Percentiles rank a stretch among this genome's conserved stretches.
phyloP scores from a whole-genome alignment of 2,329 filamentous ascomycete genomes.

The Lecanicillium sp. region DNA sequence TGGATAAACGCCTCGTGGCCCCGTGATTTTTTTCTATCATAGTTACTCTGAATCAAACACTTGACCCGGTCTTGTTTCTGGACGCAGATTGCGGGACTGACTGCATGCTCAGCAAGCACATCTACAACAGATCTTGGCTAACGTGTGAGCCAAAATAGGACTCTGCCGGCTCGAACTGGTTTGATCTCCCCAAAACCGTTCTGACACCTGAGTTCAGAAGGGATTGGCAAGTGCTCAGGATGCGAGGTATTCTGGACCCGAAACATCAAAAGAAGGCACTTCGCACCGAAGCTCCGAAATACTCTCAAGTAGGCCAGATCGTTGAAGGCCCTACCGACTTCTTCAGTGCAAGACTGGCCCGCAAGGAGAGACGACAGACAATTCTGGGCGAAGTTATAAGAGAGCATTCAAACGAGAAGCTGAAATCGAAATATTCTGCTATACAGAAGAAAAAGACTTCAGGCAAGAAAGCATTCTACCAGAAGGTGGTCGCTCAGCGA shows the following conservation, averaged over 20 bases:
- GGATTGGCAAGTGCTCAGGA: constrained; percentile 82
- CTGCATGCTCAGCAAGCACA: neutral
- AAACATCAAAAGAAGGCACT: constrained; percentile 91
- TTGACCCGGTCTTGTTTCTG: neutral
- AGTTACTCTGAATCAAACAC: constrained; percentile 63
- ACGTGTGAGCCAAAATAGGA: constrained; percentile 23
- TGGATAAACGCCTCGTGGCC: constrained; percentile 49
- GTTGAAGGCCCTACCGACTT: constrained; percentile 86
- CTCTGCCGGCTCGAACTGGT: constrained; percentile 79
- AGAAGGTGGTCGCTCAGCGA: constrained; percentile 56
- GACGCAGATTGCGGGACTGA: neutral
- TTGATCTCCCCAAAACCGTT: constrained; percentile 76
- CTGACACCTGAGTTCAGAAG: constrained; percentile 80
- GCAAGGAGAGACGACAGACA: constrained; percentile 81
- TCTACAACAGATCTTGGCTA: neutral
- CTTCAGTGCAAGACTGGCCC: constrained; percentile 71
- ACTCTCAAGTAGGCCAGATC: constrained; percentile 82
- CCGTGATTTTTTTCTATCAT: constrained; percentile 55
- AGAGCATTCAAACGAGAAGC: constrained; percentile 51
- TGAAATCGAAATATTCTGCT: constrained; percentile 81
- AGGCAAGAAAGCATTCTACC: constrained; percentile 87
- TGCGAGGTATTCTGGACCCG: constrained; percentile 82
- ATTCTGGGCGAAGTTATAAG: constrained; percentile 76
- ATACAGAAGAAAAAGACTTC: constrained; percentile 78
- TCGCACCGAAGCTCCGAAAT: constrained; percentile 63